phyloP scores from a whole-genome alignment of 257 asterid species.

The Anisodus tanguticus region DNA sequence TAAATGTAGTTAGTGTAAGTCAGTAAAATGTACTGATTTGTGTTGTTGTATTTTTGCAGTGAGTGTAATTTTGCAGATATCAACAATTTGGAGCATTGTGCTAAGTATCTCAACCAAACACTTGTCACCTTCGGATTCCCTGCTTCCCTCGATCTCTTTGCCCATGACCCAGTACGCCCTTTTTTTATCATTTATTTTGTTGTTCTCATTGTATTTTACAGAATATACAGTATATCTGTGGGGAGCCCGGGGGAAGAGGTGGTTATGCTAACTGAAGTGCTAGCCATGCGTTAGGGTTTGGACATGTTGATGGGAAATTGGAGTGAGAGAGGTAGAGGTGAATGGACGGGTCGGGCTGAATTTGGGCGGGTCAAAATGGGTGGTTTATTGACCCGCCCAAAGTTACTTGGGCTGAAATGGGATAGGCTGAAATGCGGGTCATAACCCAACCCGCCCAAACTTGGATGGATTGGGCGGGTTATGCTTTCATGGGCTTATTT shows the following conservation, averaged over 20 bases:
- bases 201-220: slow-evolving; percentile 2
- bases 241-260: not conserved
- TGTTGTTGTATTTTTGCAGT: slow-evolving; percentile 36
- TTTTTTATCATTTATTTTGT: slow-evolving; percentile 1
- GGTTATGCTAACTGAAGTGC: not conserved
- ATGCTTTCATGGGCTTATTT: no score
- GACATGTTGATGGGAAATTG: slow-evolving; percentile 19
- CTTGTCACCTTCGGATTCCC: slow-evolving; percentile 92
- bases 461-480: no score
- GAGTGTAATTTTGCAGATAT: slow-evolving; percentile 77
- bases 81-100: slow-evolving; percentile 92
- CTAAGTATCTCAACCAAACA: slow-evolving; percentile 90
- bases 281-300: not conserved
- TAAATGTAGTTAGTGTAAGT: not conserved
- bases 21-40: not conserved
- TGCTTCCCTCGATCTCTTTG: slow-evolving; percentile 93
- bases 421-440: no score
- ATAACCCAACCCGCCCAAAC: no score
- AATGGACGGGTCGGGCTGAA: no score
- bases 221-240: not conserved
- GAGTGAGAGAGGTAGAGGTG: not conserved
- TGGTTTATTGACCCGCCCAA: no score
- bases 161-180: slow-evolving; percentile 81
- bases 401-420: no score
- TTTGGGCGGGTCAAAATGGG: no score